phyloP scores from a whole-genome alignment of 2,329 filamentous ascomycete genomes.

The Clonostachys rosea region DNA sequence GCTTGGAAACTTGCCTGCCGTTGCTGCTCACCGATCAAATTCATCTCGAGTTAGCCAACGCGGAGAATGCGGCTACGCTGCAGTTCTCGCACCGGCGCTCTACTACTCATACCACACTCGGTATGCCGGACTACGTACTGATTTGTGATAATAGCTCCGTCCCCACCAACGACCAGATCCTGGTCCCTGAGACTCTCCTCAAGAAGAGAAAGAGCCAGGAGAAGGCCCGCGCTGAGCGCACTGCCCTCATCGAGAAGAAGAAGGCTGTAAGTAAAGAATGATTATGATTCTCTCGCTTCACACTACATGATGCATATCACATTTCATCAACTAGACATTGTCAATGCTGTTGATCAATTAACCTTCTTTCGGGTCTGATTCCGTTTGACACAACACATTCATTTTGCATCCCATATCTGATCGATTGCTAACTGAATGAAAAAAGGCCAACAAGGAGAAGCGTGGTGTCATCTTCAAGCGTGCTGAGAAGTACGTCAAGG shows the following conservation, averaged over 20 bases:
- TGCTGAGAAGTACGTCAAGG: conserved; percentile 99
- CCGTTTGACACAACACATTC: conserved; percentile 18
- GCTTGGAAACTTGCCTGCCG: conserved; percentile 1
- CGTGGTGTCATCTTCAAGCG: conserved; percentile 99
- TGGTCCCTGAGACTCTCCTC: conserved; percentile 98
- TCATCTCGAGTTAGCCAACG: conserved; percentile 79
- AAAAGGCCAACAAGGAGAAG: conserved; percentile 97
- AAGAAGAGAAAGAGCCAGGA: conserved; percentile 99
- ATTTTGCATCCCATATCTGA: conserved; percentile 1
- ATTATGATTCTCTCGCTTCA: conserved; percentile 10
- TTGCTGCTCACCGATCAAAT: conserved; percentile 72
- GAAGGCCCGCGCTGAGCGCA: conserved; percentile 91
- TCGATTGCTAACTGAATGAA: too few relatives aligned
- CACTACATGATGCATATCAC: conserved; percentile 82
- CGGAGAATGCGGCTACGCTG: conserved; percentile 90
- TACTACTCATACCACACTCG: conserved; percentile 24
- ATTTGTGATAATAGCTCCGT: conserved; percentile 69
- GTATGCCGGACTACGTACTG: conserved; percentile 73
- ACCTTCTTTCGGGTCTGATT: conserved; percentile 99
- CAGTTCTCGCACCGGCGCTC: conserved; percentile 89
- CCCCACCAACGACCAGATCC: conserved; percentile 89
- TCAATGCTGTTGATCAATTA: conserved; percentile 97
- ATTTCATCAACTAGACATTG: conserved; percentile 87
- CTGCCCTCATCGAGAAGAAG: conserved; percentile 75
- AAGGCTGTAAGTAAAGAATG: conserved; percentile 69